Evolutionary conservation across 192 early-diverging fungal genomes (phyloP).

Genomic region (Coemansia javaensis): DNA sequence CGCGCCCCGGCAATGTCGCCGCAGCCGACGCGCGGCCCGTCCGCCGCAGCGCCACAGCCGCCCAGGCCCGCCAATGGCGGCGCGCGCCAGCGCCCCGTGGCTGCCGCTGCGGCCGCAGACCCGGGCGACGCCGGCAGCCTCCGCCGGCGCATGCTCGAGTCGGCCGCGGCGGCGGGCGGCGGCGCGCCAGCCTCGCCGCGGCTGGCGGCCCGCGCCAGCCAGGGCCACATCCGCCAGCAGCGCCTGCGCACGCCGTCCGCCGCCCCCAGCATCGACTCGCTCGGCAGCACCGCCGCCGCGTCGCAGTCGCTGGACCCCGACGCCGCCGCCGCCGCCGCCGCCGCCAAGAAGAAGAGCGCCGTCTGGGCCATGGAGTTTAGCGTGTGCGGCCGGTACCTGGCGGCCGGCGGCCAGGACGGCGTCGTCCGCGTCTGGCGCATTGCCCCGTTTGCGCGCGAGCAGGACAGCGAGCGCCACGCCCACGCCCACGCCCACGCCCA

Average conservation of each 20-base stretch:
- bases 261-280: slow-evolving; percentile 16
- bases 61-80: no score
- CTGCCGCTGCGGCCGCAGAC: neutral
- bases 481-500: no score
- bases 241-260: slow-evolving; percentile 6
- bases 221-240: no score
- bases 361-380: slow-evolving; percentile 79
- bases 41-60: no score
- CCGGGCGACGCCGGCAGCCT: slow-evolving; percentile 6
- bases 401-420: slow-evolving; percentile 74
- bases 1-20: neutral
- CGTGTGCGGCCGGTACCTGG: slow-evolving; percentile 70
- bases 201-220: no score
- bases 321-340: no score
- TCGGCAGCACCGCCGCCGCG: neutral
- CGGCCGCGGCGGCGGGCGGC: neutral
- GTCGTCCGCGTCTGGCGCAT: slow-evolving; percentile 65
- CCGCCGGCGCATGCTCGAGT: slow-evolving; percentile 23
- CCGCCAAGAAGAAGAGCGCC: slow-evolving; percentile 23
- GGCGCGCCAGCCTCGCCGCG: neutral
- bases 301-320: neutral
- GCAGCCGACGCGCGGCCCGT: no score
- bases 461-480: slow-evolving; percentile 15
- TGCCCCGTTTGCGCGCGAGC: slow-evolving; percentile 34
- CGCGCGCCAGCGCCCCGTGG: no score